phyloP scores from a whole-genome alignment of 768 basidiomycete genomes.

The Mrakia blollopis region DNA sequence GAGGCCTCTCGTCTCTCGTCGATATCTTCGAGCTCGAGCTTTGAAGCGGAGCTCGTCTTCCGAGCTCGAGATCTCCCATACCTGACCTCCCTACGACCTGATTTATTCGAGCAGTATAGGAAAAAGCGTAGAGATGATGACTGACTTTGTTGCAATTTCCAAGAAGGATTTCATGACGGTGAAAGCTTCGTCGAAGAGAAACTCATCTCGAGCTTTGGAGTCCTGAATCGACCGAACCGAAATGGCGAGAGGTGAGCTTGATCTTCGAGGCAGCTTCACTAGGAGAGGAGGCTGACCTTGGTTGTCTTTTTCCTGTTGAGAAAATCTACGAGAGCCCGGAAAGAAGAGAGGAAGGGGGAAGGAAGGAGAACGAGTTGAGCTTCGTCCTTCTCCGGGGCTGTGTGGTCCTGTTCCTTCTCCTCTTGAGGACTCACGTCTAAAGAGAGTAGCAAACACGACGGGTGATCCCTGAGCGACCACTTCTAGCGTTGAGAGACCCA shows the following conservation, averaged over 20 bases:
- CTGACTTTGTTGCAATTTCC: constrained; percentile 55
- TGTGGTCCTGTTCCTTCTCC: not conserved
- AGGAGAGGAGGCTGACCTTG: not conserved
- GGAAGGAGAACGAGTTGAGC: not conserved
- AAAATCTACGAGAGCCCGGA: constrained; percentile 18
- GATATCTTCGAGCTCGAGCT: too few relatives aligned
- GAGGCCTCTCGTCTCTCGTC: too few relatives aligned
- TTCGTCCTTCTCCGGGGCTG: not conserved
- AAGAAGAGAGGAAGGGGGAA: not conserved
- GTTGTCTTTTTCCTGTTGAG: constrained; percentile 28
- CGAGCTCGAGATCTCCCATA: not conserved
- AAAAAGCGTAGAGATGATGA: not conserved
- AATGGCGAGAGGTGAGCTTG: not conserved
- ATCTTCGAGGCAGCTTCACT: not conserved
- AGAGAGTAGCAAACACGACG: constrained; percentile 26
- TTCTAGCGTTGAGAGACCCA: constrained; percentile 26
- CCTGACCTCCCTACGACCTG: not conserved
- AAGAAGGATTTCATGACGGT: constrained; percentile 55
- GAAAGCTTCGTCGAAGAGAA: constrained; percentile 32
- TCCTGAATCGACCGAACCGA: constrained; percentile 6
- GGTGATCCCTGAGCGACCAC: constrained; percentile 26
- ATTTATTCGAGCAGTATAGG: not conserved
- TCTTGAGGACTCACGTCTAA: constrained; percentile 19
- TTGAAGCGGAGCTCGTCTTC: too few relatives aligned
- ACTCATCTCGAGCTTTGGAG: constrained; percentile 31